phyloP scores from a whole-genome alignment of 2,329 filamentous ascomycete species.

The Aspergillus sp. region DNA sequence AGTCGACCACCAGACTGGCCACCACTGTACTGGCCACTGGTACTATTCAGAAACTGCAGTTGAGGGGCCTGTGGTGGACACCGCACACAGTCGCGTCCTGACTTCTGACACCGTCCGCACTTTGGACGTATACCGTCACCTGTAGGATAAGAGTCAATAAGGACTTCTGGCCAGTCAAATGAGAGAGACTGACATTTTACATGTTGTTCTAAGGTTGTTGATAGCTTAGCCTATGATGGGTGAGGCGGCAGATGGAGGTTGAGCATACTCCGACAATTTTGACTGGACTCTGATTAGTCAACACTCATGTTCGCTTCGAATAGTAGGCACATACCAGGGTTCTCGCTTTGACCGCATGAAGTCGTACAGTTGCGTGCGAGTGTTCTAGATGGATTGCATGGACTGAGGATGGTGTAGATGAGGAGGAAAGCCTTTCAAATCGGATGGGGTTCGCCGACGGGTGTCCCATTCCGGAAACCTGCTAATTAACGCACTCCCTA shows the following conservation, averaged over 20 bases:
- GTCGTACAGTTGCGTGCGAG: too few species aligned
- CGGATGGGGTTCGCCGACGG: too few species aligned
- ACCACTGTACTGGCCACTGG: not conserved
- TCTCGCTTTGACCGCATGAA: constrained; percentile 5
- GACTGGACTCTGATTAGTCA: not conserved
- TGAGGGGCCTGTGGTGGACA: not conserved
- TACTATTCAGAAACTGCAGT: constrained; percentile 5
- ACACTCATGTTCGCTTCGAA: not conserved
- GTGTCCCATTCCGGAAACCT: too few species aligned
- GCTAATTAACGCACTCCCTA: too few species aligned
- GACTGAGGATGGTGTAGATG: not conserved
- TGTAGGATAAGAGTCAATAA: not conserved
- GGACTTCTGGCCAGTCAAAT: not conserved
- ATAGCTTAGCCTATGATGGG: not conserved
- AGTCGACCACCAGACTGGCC: not conserved
- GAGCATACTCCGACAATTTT: constrained; percentile 17
- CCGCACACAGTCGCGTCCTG: constrained; percentile 9
- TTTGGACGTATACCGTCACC: constrained; percentile 9
- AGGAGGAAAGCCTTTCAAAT: too few species aligned
- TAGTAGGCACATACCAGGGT: not conserved
- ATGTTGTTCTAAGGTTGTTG: not conserved
- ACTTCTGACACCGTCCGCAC: constrained; percentile 10
- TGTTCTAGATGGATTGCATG: not conserved
- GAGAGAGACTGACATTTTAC: constrained; percentile 4
- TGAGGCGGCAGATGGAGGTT: not conserved